Evolutionary conservation across 1,139 yeast species (phyloP).

Genomic region (Candida dubliniensis): DNA sequence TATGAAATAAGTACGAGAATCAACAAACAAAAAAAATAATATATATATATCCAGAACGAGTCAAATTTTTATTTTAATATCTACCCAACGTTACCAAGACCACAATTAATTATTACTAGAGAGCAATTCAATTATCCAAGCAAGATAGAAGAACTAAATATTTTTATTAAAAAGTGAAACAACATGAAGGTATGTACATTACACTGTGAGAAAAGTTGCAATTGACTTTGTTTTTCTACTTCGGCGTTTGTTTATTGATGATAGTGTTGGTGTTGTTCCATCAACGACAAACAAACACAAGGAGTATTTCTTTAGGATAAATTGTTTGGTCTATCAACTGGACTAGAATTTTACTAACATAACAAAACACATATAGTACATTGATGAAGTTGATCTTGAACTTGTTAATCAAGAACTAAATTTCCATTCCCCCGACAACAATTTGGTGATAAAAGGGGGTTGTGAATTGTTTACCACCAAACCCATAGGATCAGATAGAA

Average conservation of each 20-base stretch:
- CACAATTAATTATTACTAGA: too few species aligned
- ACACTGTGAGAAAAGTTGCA: not conserved
- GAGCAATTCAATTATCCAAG: not conserved
- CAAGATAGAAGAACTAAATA: not conserved
- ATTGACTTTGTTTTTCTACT: not conserved
- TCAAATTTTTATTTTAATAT: too few species aligned
- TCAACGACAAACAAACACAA: not conserved
- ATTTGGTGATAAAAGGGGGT: slow-evolving; percentile 74
- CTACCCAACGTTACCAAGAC: too few species aligned
- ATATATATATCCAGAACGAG: too few species aligned
- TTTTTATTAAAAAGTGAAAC: not conserved
- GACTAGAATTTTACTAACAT: slow-evolving; percentile 7
- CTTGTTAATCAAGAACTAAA: slow-evolving; percentile 82
- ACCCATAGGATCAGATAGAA: slow-evolving; percentile 86
- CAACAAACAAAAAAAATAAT: too few species aligned
- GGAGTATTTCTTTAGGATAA: too few species aligned
- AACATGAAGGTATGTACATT: not conserved
- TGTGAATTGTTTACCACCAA: slow-evolving; percentile 94
- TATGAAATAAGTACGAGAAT: too few species aligned
- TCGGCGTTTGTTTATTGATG: too few species aligned
- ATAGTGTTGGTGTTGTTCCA: too few species aligned
- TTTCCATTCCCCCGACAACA: slow-evolving; percentile 85
- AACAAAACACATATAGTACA: slow-evolving; percentile 52
- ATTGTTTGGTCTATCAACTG: not conserved
- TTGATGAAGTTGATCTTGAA: slow-evolving; percentile 89